Percentiles rank a stretch among this genome's conserved stretches.
Conservation (phyloP, 2,329 filamentous ascomycete genomes). For the Trichoderma aggressivum region DNA sequence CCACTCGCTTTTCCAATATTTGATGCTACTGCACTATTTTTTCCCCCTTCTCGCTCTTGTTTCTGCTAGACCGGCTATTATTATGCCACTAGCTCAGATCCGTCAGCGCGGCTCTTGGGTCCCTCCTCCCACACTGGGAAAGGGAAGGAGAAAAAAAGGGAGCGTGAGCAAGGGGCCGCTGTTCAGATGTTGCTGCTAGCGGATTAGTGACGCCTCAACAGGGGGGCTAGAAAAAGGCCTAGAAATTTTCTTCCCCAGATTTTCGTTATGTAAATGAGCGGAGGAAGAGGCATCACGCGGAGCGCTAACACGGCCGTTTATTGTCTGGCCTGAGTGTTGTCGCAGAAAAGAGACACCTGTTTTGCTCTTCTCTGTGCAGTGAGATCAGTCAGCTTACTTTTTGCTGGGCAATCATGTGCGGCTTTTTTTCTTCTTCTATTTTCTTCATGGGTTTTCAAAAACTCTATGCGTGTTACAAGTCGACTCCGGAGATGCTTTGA, state of each 20-base stretch:
- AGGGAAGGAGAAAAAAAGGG: neutral
- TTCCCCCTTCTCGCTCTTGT: neutral
- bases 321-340: neutral
- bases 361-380: neutral
- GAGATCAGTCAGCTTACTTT: conserved; percentile 7
- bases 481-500: neutral
- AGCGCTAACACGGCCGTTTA: neutral
- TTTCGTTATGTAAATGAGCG: conserved; percentile 10
- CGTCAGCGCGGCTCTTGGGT: conserved; percentile 10
- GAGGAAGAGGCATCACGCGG: conserved; percentile 2
- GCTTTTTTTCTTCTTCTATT: neutral
- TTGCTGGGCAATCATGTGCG: neutral
- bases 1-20: neutral
- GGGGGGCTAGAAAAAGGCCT: neutral
- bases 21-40: neutral
- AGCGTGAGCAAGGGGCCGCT: neutral
- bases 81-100: conserved; percentile 10
- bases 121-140: neutral
- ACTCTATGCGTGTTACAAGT: neutral
- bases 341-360: neutral
- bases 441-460: neutral
- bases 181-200: neutral
- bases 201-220: neutral
- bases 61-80: neutral
- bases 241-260: conserved; percentile 14